These are phyloP conservation scores for Avena eriantha DNA, from an alignment of 176 grass and related monocot genomes.

Conservation along the genomic window DNA sequence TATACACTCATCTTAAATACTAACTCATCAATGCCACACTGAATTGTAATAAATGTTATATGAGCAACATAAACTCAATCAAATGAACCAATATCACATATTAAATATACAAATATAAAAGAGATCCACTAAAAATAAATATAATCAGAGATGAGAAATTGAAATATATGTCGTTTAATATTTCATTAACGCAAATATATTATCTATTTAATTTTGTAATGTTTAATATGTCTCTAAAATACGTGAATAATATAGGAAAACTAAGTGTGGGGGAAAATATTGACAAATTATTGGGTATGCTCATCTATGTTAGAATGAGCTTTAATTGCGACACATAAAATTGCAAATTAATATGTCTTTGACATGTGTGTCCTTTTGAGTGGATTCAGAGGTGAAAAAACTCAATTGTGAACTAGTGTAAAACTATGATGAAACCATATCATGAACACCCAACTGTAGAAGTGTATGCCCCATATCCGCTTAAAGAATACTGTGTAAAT, in stretches of 20 bases:
- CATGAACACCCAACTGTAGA: background rate
- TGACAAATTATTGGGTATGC: background rate
- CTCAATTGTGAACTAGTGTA: background rate
- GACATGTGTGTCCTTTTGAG: background rate
- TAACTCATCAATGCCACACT: background rate
- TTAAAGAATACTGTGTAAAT: background rate
- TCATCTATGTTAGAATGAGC: background rate
- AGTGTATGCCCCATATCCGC: background rate
- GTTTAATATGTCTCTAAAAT: background rate
- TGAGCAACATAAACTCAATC: background rate
- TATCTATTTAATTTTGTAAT: background rate
- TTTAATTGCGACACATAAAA: background rate
- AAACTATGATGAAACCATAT: background rate
- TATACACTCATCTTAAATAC: background rate
- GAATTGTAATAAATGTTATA: background rate
- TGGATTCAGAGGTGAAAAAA: background rate
- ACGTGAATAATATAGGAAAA: background rate
- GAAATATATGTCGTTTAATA: background rate
- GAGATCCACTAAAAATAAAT: background rate
- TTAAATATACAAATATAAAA: background rate
- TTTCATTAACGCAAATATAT: background rate
- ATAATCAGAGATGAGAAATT: background rate
- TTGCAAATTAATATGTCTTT: background rate
- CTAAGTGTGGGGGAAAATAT: background rate
- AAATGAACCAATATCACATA: background rate